These are phyloP conservation scores for Gonium pectorale DNA, from an alignment of 139 green algal species.

Conservation along the genomic window DNA sequence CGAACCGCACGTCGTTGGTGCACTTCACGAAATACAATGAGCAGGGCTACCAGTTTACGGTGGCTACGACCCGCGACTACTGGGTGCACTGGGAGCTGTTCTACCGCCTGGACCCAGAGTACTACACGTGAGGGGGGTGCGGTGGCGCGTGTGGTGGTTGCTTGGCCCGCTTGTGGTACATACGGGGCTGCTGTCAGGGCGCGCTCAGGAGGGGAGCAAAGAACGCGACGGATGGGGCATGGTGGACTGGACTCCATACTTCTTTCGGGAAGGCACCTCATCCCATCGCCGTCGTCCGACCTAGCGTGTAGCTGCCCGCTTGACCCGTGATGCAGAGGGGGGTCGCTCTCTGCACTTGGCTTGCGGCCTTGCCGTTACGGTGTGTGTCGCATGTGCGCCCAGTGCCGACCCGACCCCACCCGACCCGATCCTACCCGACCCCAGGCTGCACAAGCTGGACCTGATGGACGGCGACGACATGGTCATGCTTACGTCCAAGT, in stretches of 20 bases:
- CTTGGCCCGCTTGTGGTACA: background rate
- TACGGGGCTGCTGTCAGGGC: background rate
- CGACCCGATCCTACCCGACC: background rate
- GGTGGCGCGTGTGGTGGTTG: background rate
- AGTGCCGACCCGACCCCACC: background rate
- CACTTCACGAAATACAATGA: constrained; percentile 64
- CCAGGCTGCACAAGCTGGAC: constrained; percentile 52
- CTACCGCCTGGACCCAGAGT: constrained; percentile 33
- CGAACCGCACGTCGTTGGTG: constrained; percentile 42
- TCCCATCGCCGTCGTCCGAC: background rate
- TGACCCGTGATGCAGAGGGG: background rate
- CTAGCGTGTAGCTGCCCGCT: background rate
- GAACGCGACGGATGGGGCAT: background rate
- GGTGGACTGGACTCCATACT: background rate
- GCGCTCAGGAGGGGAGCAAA: background rate
- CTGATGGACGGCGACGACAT: constrained; percentile 2
- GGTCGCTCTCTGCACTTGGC: background rate
- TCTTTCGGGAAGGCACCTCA: background rate
- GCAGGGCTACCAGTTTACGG: constrained; percentile 68
- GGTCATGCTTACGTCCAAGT: constrained; percentile 28
- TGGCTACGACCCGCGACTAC: constrained; percentile 51
- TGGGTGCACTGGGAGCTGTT: constrained; percentile 59
- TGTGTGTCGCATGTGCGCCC: background rate
- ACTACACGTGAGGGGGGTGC: constrained; percentile 17
- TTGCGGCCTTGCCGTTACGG: background rate